Percentiles rank a stretch among this genome's conserved stretches.
These are phyloP conservation scores for Boletus fagicola DNA, from an alignment of 768 basidiomycete species.

Conservation along the genomic window DNA sequence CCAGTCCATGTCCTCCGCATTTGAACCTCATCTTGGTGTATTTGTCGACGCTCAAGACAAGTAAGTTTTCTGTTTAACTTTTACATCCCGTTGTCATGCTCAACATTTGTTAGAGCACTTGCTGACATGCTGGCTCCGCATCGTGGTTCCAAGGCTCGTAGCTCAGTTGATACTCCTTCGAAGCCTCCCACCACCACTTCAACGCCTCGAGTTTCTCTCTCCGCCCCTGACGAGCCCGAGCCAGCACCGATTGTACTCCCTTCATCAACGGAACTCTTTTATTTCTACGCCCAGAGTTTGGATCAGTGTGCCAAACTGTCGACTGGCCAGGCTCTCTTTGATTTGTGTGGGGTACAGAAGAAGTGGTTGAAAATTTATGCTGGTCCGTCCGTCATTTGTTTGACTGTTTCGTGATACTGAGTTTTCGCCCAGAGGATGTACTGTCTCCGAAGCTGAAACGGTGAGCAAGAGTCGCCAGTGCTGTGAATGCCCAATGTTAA, in stretches of 20 bases:
- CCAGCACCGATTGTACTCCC: conserved; percentile 72
- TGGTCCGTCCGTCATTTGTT: conserved; percentile 44
- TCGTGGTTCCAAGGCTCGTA: conserved; percentile 58
- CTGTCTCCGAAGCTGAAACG: conserved; percentile 71
- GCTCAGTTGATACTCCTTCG: conserved; percentile 62
- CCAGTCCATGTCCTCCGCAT: conserved; percentile 81
- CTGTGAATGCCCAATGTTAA: background rate
- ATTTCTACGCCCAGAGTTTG: conserved; percentile 92
- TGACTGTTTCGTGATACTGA: background rate
- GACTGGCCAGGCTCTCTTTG: conserved; percentile 78
- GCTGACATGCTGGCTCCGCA: conserved; percentile 88
- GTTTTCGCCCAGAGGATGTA: conserved; percentile 71
- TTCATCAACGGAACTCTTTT: conserved; percentile 95
- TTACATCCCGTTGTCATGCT: background rate
- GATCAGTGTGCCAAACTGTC: conserved; percentile 93
- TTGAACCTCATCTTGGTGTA: conserved; percentile 88
- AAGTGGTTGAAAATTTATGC: conserved; percentile 96
- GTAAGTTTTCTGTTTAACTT: conserved; percentile 44
- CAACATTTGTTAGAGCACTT: conserved; percentile 56
- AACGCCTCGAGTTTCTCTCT: conserved; percentile 38
- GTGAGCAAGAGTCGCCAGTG: conserved; percentile 36
- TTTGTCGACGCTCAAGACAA: conserved; percentile 97
- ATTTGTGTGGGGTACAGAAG: conserved; percentile 76
- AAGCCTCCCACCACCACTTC: conserved; percentile 26
- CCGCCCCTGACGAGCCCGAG: conserved; percentile 43